Conservation (phyloP, 176 grass and related monocot species). For the Rhynchospora breviuscula region DNA sequence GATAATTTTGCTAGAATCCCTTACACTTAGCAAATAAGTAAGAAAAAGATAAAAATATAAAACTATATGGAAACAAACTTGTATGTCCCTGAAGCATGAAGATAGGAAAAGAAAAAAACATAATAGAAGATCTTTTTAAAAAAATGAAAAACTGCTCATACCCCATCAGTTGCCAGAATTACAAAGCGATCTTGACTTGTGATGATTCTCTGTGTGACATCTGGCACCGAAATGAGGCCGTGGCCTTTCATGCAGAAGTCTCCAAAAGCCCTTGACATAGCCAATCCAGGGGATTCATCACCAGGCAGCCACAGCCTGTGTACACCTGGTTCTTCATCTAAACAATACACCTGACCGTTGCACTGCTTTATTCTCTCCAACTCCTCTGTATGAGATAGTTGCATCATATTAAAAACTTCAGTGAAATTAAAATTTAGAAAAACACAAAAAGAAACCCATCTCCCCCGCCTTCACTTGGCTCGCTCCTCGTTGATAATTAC, state of each 20-base stretch:
- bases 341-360: constrained; percentile 59
- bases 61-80: no score
- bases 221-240: constrained; percentile 78
- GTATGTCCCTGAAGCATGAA: not conserved
- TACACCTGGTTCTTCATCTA: constrained; percentile 72
- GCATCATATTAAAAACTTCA: not conserved
- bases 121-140: not conserved
- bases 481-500: no score
- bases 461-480: no score
- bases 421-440: not conserved
- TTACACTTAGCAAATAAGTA: not conserved
- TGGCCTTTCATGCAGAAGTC: constrained; percentile 74
- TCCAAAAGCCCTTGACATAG: constrained; percentile 95
- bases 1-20: not conserved
- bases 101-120: not conserved
- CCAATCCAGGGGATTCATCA: constrained; percentile 65
- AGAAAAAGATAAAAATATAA: not conserved
- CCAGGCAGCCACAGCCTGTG: constrained; percentile 65
- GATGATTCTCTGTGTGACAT: constrained; percentile 67
- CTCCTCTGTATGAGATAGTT: constrained; percentile 48
- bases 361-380: constrained; percentile 61
- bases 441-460: not conserved
- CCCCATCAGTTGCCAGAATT: constrained; percentile 93
- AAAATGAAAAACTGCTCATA: constrained; percentile 6
- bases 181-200: constrained; percentile 49